Evolutionary conservation across 352 stramenopile genomes (phyloP), one percentile per base, ranked within the genome.

Genomic region (Globisporangium paddicum): DNA sequence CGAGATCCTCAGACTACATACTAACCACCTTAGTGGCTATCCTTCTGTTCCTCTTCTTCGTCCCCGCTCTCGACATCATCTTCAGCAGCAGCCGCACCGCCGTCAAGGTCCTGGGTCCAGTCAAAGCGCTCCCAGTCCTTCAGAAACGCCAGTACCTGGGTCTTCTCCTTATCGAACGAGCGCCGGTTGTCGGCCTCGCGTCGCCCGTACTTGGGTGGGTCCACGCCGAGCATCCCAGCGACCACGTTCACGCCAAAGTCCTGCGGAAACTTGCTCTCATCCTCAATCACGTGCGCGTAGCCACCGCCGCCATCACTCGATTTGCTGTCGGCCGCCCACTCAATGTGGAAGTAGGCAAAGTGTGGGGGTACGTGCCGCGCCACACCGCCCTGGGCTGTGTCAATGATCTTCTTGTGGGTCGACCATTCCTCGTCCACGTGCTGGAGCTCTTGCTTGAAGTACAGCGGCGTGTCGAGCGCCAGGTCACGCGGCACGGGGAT

Each of bases 341-440:
- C 81, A 41, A 95, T 89, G 61, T 95, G 80, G 58, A 93, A 95
- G 48, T 93, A 95, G 26, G 83, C 66, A 58, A 93, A 92, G n/a
- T 87, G 82, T 21, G 75, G 70, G 7, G 86, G 86, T 5, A 95
- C 69, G 40, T 87, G 72, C 26, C 69, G 75, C 56, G 75, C 76
- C 34, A 93, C 66, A 3, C 80, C 80, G 8, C 77, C 75, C 41
- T 82, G 73, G 46, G 58, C 77, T 9, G 81, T 92, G 55, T 90
- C 74, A 53, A 95, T 83, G 49, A 95, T 79, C 62, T 89, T 87
- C 56, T 88, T 86, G 67, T 95, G 37, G 14, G 37, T 42, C 37
- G 37, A 42, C 37, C 37, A 42, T 16, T 42, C 37, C 14, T 42
- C 37, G 58, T 90, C 75, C 3, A 73, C 81, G 28, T 93, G 76